phyloP scores from a whole-genome alignment of 805 yeast genomes.

The Metschnikowia borealis region DNA sequence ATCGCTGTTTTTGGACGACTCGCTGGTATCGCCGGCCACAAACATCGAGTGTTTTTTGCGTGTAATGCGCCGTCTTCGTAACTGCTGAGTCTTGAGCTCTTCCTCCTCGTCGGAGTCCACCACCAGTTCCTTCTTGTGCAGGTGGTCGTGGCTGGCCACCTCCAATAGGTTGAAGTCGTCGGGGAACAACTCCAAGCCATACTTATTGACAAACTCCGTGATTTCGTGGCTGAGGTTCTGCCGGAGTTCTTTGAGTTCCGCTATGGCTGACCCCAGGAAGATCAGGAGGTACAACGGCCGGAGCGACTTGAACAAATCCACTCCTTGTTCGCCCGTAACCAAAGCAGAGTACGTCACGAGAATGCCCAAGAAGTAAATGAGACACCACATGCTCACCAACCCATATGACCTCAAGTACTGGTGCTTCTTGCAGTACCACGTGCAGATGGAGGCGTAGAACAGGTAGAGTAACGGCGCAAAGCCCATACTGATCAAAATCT shows the following conservation, averaged over 20 bases:
- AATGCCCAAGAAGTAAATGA: constrained; percentile 58
- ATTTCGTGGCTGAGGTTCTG: constrained; percentile 63
- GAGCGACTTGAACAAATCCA: constrained; percentile 80
- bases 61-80: constrained; percentile 41
- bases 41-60: constrained; percentile 21
- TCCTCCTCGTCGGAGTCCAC: constrained; percentile 47
- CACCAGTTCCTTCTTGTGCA: constrained; percentile 21
- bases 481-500: constrained; percentile 82
- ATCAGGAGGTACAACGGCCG: constrained; percentile 73
- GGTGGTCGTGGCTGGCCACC: constrained; percentile 33
- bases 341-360: constrained; percentile 85
- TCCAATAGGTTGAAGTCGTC: constrained; percentile 64
- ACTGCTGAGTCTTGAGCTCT: constrained; percentile 44
- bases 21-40: constrained; percentile 8
- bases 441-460: constrained; percentile 67
- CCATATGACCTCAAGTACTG: constrained; percentile 15
- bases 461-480: constrained; percentile 83
- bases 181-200: constrained; percentile 83
- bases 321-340: constrained; percentile 87
- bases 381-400: constrained; percentile 40
- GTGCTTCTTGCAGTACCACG: constrained; percentile 22
- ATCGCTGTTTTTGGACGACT: constrained; percentile 10
- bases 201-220: constrained; percentile 71
- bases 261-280: constrained; percentile 52
- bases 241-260: constrained; percentile 59